Conservation (phyloP, 768 basidiomycete genomes). For the Suillus ampliporus region DNA sequence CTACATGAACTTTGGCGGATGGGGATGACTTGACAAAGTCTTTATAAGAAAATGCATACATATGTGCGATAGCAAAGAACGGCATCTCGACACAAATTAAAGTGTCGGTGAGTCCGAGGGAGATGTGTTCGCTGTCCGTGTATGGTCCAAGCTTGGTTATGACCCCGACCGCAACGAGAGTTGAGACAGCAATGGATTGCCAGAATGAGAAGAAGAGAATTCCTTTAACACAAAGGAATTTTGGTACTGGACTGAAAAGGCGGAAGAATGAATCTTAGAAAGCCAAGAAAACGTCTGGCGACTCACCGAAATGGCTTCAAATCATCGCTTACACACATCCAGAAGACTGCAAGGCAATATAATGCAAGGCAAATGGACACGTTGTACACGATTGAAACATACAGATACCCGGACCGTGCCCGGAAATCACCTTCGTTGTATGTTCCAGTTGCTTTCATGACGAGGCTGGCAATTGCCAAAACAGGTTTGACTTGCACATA, state of each 20-base stretch:
- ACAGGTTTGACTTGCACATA: slow-evolving; percentile 97
- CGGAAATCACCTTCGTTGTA: slow-evolving; percentile 91
- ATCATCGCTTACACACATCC: slow-evolving; percentile 91
- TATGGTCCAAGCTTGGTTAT: slow-evolving; percentile 87
- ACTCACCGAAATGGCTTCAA: slow-evolving; percentile 85
- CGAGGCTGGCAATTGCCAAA: slow-evolving; percentile 80
- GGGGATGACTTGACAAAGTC: slow-evolving; percentile 73
- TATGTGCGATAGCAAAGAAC: slow-evolving; percentile 92
- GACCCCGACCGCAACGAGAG: slow-evolving; percentile 81
- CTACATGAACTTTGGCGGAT: slow-evolving; percentile 57
- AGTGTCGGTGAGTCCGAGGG: slow-evolving; percentile 86
- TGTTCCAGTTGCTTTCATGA: slow-evolving; percentile 85
- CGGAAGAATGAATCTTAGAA: slow-evolving; percentile 8
- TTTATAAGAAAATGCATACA: slow-evolving; percentile 90
- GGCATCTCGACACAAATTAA: slow-evolving; percentile 98
- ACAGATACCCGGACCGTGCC: slow-evolving; percentile 87
- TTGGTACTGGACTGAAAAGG: slow-evolving; percentile 78
- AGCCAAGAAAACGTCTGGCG: not conserved
- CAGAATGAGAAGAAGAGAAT: slow-evolving; percentile 99
- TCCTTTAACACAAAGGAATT: slow-evolving; percentile 98
- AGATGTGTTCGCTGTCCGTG: slow-evolving; percentile 87
- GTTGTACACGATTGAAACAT: slow-evolving; percentile 88
- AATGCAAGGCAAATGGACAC: slow-evolving; percentile 77
- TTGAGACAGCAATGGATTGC: slow-evolving; percentile 88
- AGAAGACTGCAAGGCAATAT: slow-evolving; percentile 96